Base-by-base conservation (phyloP, 768 basidiomycete species). In the Asterophora lycoperdoides region DNA sequence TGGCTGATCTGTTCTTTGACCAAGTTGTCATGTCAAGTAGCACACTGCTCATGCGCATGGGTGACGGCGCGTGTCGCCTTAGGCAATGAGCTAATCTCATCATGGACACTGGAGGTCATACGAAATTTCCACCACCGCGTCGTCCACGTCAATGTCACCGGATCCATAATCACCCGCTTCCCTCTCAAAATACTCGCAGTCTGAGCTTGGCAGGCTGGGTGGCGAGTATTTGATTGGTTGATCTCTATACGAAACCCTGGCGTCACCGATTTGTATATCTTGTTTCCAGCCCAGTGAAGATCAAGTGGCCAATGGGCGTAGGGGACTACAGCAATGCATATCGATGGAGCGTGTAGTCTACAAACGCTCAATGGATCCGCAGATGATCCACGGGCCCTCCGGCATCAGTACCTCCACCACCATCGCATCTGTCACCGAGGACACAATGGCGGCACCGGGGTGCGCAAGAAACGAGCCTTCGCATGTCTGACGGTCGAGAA, bases 401-500 rank as follows among this genome's bases (percentile, higher is more conserved):
- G n/a, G n/a, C n/a, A n/a, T 23, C 23, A 23, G 36, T 20, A 15
- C 11, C 30, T 3, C n/a, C 28, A 29, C 23, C 38, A 19, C 9
- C 18, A 7, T 13, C 19, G 18, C 17, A 6, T 20, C 19, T 10
- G 26, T 26, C n/a, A 10, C 45, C 36, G 37, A 46, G 45, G 26
- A n/a, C n/a, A n/a, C n/a, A n/a, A n/a, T 23, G 23, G 6, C 23
- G 23, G 23, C 23, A 6, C 39, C 20, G 23, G 39, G 39, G 8
- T 3, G 26, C 20, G 4, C 28, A 29, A 30, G 17, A 13, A 28
- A 23, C 23, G 23, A 23, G n/a, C 26, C 7, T 29, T 29, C 29
- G 30, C 46, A 18, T 30, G 45, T 37, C 36, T 23, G 29, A 17
- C 41, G 32, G 7, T 34, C 19, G 29, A 47, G 50, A 47, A 38